These are phyloP conservation scores for Cladosporium sp. DNA, from an alignment of 2,329 filamentous ascomycete species.

Conservation along the genomic window DNA sequence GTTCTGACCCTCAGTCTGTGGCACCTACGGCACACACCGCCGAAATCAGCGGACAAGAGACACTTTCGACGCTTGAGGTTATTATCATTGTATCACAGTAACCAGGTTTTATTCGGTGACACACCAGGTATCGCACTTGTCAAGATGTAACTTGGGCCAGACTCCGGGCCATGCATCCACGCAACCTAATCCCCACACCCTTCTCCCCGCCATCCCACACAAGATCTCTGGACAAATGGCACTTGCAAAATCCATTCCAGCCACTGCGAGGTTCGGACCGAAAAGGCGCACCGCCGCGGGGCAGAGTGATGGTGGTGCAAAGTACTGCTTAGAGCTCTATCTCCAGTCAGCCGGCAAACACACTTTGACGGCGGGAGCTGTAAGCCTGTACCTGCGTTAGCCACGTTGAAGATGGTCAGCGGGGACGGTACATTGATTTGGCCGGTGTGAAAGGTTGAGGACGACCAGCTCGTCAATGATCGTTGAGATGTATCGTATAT, in stretches of 20 bases:
- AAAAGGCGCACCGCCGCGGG: background rate
- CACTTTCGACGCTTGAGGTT: background rate
- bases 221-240: too few relatives aligned
- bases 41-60: background rate
- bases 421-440: background rate
- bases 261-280: slow-evolving; percentile 7
- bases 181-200: slow-evolving; percentile 1
- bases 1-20: background rate
- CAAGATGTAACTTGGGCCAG: slow-evolving; percentile 1
- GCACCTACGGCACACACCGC: background rate
- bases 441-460: background rate
- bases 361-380: background rate
- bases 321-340: background rate
- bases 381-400: slow-evolving; percentile 2
- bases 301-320: background rate
- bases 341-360: background rate
- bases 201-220: background rate
- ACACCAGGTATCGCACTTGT: background rate
- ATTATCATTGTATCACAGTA: background rate
- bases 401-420: background rate
- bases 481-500: too few relatives aligned
- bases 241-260: background rate
- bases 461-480: background rate
- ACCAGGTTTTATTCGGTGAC: background rate
- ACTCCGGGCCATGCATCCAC: background rate